These are phyloP conservation scores for Mangifera indica DNA, from an alignment of 345 rosid genomes.

Conservation along the genomic window DNA sequence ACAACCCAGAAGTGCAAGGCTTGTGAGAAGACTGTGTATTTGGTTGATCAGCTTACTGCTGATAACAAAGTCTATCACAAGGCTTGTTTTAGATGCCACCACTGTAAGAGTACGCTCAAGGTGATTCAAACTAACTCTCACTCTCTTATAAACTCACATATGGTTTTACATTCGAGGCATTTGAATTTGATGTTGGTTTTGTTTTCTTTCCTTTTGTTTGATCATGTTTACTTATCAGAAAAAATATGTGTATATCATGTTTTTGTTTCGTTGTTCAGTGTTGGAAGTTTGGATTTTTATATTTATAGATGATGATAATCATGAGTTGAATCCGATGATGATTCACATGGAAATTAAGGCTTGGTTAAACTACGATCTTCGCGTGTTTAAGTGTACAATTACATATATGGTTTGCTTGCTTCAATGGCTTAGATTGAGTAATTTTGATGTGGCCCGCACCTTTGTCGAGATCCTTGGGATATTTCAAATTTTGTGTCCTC, in stretches of 20 bases:
- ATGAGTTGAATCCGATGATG: neutral
- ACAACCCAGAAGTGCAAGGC: constrained; percentile 55
- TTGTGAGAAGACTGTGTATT: constrained; percentile 52
- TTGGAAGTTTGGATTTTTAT: neutral
- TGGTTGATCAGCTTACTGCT: constrained; percentile 50
- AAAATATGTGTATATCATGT: neutral
- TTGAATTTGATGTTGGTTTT: neutral
- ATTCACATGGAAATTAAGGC: neutral
- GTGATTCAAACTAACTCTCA: constrained; percentile 18
- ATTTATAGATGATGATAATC: constrained; percentile 7
- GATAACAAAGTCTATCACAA: constrained; percentile 46
- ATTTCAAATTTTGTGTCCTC: constrained; percentile 1
- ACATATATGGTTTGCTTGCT: neutral
- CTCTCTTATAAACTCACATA: neutral
- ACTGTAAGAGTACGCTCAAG: constrained; percentile 56
- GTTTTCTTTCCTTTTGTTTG: constrained; percentile 2
- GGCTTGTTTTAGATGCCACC: constrained; percentile 56
- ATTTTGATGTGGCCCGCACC: neutral
- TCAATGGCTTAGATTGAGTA: neutral
- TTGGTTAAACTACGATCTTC: neutral
- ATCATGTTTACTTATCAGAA: neutral
- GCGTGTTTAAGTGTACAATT: neutral
- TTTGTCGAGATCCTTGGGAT: neutral
- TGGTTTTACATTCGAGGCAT: neutral
- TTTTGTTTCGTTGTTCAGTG: neutral